These are phyloP conservation scores for Alternaria arborescens DNA, from an alignment of 2,329 filamentous ascomycete species.

Conservation along the genomic window DNA sequence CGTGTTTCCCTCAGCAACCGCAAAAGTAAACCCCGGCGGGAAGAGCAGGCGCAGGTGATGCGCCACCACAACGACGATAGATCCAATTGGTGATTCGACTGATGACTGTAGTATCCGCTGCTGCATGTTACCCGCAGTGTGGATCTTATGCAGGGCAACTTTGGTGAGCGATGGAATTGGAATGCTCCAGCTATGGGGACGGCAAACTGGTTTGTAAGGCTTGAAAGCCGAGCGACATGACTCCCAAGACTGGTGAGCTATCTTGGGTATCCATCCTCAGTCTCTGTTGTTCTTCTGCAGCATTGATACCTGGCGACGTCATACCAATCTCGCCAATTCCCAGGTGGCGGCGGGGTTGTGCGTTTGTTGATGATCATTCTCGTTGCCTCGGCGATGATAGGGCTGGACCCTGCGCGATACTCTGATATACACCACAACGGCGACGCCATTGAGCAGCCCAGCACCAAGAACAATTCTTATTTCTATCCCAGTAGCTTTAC, in stretches of 20 bases:
- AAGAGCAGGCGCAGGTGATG: conserved; percentile 3
- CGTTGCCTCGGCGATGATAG: conserved; percentile 40
- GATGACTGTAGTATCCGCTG: conserved; percentile 9
- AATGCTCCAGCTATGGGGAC: conserved; percentile 18
- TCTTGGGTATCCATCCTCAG: conserved; percentile 2
- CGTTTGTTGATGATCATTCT: conserved; percentile 32
- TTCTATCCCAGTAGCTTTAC: conserved; percentile 34
- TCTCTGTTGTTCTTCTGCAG: conserved; percentile 9
- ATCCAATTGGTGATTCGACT: conserved; percentile 11
- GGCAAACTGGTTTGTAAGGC: neutral
- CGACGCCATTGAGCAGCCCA: conserved; percentile 15
- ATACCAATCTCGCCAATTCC: conserved; percentile 18
- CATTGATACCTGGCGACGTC: conserved; percentile 10
- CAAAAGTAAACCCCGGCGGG: conserved; percentile 13
- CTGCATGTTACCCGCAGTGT: conserved; percentile 12
- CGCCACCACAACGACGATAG: conserved; percentile 6
- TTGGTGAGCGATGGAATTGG: conserved; percentile 4
- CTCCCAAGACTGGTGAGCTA: neutral
- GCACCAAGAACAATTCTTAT: conserved; percentile 33
- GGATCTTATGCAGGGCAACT: conserved; percentile 23
- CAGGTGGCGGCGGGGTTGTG: conserved; percentile 30
- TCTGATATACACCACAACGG: conserved; percentile 26
- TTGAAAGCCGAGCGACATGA: conserved; percentile 1
- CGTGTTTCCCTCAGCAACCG: conserved; percentile 11
- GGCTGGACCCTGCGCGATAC: conserved; percentile 24